These are phyloP conservation scores for Fusarium sp. DNA, from an alignment of 2,329 filamentous ascomycete genomes.

Conservation along the genomic window DNA sequence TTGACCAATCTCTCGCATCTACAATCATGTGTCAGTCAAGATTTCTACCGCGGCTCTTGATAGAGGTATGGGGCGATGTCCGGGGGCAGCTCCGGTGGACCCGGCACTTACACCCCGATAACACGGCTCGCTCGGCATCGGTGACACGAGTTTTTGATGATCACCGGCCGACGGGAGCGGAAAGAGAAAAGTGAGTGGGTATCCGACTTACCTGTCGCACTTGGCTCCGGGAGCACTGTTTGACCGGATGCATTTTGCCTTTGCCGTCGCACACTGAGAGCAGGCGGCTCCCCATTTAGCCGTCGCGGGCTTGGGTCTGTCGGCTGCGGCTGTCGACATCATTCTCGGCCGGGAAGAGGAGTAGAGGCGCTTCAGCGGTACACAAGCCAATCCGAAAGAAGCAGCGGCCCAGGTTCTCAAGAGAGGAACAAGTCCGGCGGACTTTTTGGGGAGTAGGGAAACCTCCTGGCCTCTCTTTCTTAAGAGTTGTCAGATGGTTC, in stretches of 20 bases:
- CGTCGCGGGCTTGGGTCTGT: conserved; percentile 47
- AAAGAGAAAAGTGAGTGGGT: not conserved
- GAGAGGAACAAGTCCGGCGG: conserved; percentile 39
- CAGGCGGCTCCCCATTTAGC: conserved; percentile 63
- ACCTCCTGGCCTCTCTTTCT: not conserved
- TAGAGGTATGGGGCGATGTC: conserved; percentile 19
- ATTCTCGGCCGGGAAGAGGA: conserved; percentile 8
- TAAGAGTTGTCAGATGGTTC: not conserved
- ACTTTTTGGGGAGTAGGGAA: conserved; percentile 29
- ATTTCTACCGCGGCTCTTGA: conserved; percentile 5
- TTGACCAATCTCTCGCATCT: conserved; percentile 62
- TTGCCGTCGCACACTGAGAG: conserved; percentile 59
- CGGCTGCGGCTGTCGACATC: conserved; percentile 25
- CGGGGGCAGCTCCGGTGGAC: conserved; percentile 15
- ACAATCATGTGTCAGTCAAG: conserved; percentile 19
- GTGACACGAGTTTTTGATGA: not conserved
- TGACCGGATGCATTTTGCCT: conserved; percentile 61
- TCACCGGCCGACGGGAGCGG: not conserved
- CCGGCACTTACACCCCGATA: conserved; percentile 21
- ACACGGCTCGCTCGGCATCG: conserved; percentile 3
- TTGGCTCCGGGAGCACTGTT: conserved; percentile 51
- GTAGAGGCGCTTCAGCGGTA: conserved; percentile 1
- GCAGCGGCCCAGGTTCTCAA: not conserved
- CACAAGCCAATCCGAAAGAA: conserved; percentile 16
- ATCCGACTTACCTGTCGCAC: conserved; percentile 56